Evolutionary conservation across 1,139 yeast species (phyloP), one percentile per base, ranked within the genome.

Genomic region (Hansenula sp.): DNA sequence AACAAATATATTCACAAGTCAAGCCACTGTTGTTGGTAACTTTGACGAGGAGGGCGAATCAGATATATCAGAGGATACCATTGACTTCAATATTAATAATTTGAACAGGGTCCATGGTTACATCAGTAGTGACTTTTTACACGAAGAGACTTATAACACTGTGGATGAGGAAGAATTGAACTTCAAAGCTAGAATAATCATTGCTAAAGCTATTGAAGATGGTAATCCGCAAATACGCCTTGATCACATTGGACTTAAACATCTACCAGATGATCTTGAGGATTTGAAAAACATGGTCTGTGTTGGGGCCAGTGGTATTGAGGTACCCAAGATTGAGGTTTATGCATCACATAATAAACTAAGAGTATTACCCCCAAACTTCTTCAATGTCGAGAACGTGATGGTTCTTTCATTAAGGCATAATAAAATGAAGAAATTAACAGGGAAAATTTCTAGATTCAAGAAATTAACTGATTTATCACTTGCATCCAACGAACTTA

Each of bases 341-440:
- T 77, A 74, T 54, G 69, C 81, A 9, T 64, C 76, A 3, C 67
- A 72, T 42, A 83, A 83, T 58, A 55, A 60, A n/a, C 53, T 83
- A n/a, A 60, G 67, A 18, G 60, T 66, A 1, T 57, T 83, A n/a
- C 74, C 79, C n/a, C 77, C 79, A 0, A 57, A 68, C 12, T 47
- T 82, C 17, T 80, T 81, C 51, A 68, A 70, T 41, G 70, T 79
- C 11, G 59, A 67, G 9, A 73, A 76, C 38, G 59, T 82, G 15
- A 68, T 74, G n/a, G 84, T 78, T 7, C 61, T 83, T 36, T 70
- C 78, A 2, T 61, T 83, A 43, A 66, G 87, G 36, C 70, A 68
- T 41, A 83, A 83, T 55, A 63, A 68, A 41, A 61, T 83, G 32
- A 65, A 65, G 24, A 61, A 66, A 36, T 57, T 83, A 7, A 84